These are phyloP conservation scores for Strobilomyces dryophilus DNA, from an alignment of 768 basidiomycete species.

Conservation along the genomic window DNA sequence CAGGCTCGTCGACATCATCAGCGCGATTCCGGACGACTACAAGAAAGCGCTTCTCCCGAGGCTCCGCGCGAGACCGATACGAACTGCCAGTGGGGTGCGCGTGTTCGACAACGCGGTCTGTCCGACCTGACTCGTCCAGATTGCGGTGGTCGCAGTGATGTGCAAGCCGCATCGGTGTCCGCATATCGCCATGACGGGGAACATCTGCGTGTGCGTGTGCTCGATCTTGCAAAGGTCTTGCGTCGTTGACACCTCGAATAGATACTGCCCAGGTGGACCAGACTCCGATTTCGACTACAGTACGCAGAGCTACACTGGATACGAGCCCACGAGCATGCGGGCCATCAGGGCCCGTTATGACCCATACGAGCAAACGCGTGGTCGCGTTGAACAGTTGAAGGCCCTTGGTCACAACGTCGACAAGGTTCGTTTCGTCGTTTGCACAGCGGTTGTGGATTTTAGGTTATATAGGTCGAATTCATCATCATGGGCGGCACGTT, in stretches of 20 bases:
- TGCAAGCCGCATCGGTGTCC: conserved; percentile 99
- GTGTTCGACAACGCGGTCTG: not conserved
- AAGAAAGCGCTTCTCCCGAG: conserved; percentile 88
- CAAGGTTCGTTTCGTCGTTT: conserved; percentile 58
- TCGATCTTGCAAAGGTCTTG: not conserved
- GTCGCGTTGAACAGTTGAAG: conserved; percentile 93
- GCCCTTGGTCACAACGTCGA: conserved; percentile 96
- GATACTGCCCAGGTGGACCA: conserved; percentile 97
- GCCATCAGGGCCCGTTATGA: conserved; percentile 96
- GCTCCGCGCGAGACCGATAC: conserved; percentile 87
- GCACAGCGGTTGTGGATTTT: not conserved
- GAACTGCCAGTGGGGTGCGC: conserved; percentile 92
- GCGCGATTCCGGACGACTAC: conserved; percentile 96
- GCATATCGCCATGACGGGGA: conserved; percentile 99
- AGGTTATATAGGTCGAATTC: conserved; percentile 63
- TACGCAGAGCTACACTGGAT: conserved; percentile 93
- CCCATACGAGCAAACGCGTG: conserved; percentile 95
- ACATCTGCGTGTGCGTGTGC: conserved; percentile 87
- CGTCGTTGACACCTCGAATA: conserved; percentile 26
- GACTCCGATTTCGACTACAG: conserved; percentile 99
- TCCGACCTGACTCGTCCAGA: conserved; percentile 42
- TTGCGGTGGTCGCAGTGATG: conserved; percentile 99
- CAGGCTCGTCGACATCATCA: conserved; percentile 94
- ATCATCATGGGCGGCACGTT: conserved; percentile 99
- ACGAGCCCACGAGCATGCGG: conserved; percentile 98